Evolutionary conservation across 164 flowering plant genomes (phyloP).

Genomic region (Chloranthus sessilifolius): DNA sequence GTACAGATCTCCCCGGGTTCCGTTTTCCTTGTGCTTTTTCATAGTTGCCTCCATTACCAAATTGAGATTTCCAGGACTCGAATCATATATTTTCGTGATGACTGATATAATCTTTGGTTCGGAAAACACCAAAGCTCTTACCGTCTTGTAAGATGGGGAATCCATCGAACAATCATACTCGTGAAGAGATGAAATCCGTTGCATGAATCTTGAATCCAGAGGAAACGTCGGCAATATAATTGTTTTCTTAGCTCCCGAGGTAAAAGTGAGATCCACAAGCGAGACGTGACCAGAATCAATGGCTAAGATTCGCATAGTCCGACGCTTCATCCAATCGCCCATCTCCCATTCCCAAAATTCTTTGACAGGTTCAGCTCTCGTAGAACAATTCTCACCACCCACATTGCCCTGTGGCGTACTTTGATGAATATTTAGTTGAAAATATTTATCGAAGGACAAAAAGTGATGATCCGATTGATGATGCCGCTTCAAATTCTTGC

Average conservation of each 20-base stretch:
- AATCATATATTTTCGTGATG: conserved; percentile 68
- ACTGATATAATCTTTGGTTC: conserved; percentile 51
- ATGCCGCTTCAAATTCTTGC: conserved; percentile 79
- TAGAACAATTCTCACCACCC: conserved; percentile 32
- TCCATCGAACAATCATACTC: conserved; percentile 35
- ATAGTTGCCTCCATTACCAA: conserved; percentile 58
- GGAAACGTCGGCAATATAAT: conserved; percentile 86
- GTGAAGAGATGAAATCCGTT: conserved; percentile 24
- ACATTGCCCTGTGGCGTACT: conserved; percentile 18
- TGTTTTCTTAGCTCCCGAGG: conserved; percentile 41
- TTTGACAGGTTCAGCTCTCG: conserved; percentile 19
- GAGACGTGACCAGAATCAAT: conserved; percentile 79
- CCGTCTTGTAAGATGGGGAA: conserved; percentile 34
- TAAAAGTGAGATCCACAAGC: conserved; percentile 61
- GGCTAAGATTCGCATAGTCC: conserved; percentile 77
- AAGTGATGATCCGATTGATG: conserved; percentile 30
- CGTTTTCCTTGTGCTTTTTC: conserved; percentile 36
- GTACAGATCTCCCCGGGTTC: conserved; percentile 59
- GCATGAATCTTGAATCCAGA: conserved; percentile 71
- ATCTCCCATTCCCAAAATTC: conserved; percentile 99
- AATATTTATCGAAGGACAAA: conserved; percentile 23
- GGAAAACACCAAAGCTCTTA: conserved; percentile 83
- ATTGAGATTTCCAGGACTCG: conserved; percentile 39
- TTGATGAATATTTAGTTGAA: conserved; percentile 57
- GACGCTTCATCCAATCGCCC: conserved; percentile 93